Evolutionary conservation across 208 protist genomes (phyloP), one percentile per base, ranked within the genome.

Genomic region (Trypanosomatidae sp.): DNA sequence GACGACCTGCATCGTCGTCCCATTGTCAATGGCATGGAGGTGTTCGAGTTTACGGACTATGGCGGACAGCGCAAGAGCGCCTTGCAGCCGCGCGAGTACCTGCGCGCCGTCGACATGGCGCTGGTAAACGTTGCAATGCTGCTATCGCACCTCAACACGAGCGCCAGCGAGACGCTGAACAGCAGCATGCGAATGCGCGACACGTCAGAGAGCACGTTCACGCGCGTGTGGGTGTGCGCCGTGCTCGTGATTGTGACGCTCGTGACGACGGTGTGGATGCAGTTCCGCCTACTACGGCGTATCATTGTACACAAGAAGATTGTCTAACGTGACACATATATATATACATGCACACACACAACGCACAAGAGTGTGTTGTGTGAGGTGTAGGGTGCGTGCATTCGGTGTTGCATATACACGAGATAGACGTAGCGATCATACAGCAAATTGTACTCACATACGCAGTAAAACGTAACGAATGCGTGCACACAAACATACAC

Each of bases 121-220:
- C 38, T 87, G 8, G 24, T 19, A 0, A 30, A 13, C 21, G 41
- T 71, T 30, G 54, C 57, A 21, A 21, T 48, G 20, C 13, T 69
- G 2, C 41, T 53, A 11, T 32, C 2, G 0, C 46, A 26, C n/a
- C 24, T 61, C 19, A 20, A 38, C 15, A 30, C 22, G 13, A 57
- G 38, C 8, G 42, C 61, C 0, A 3, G 19, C 1, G 21, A 47
- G 19, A 2, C 28, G 27, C 33, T 48, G 25, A 11, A 33, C 10
- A 24, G 35, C 19, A 66, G 78, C 28, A 56, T 43, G 18, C 67
- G 69, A 13, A 81, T 84, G 70, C 72, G 73, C 13, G 4, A 37
- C 28, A 91, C 74, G 2, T 73, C 77, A 4, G 76, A 87, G 54
- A 83, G 63, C 49, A 91, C 77, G 15, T 84, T 82, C 49, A 81